These are phyloP conservation scores for Phytophthora palmivora DNA, from an alignment of 352 stramenopile genomes.

Conservation along the genomic window DNA sequence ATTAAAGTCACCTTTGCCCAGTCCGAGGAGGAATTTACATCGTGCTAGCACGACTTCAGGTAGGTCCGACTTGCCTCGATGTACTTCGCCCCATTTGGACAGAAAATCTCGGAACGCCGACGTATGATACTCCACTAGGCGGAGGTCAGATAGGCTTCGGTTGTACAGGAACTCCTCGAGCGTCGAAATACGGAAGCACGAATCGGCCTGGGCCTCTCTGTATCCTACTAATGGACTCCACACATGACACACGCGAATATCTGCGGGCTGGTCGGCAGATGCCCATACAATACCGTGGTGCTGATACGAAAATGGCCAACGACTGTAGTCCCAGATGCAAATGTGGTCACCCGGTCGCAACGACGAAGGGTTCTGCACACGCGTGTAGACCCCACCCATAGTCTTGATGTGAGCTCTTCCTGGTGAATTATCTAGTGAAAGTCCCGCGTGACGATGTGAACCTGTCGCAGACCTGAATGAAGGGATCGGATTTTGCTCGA, in stretches of 20 bases:
- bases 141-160: slow-evolving; percentile 50
- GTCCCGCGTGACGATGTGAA: slow-evolving; percentile 8
- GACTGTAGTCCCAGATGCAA: slow-evolving; percentile 78
- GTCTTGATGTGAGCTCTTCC: slow-evolving; percentile 3
- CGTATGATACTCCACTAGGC: slow-evolving; percentile 81
- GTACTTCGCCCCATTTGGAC: slow-evolving; percentile 77
- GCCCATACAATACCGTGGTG: slow-evolving; percentile 81
- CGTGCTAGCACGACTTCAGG: slow-evolving; percentile 76
- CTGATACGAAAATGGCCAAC: slow-evolving; percentile 80
- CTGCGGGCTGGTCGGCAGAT: slow-evolving; percentile 45
- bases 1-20: slow-evolving; percentile 80
- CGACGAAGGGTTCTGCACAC: slow-evolving; percentile 55
- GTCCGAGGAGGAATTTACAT: slow-evolving; percentile 75
- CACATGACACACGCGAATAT: slow-evolving; percentile 76
- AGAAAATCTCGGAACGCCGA: slow-evolving; percentile 69
- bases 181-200: slow-evolving; percentile 80
- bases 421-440: slow-evolving; percentile 7
- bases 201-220: slow-evolving; percentile 68
- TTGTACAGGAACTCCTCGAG: slow-evolving; percentile 76
- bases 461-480: slow-evolving; percentile 28
- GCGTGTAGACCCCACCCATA: slow-evolving; percentile 77
- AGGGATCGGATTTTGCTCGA: slow-evolving; percentile 31
- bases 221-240: slow-evolving; percentile 71
- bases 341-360: slow-evolving; percentile 79
- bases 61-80: slow-evolving; percentile 72